phyloP scores from a whole-genome alignment of 768 basidiomycete genomes.

The Naganishia kalamii region DNA sequence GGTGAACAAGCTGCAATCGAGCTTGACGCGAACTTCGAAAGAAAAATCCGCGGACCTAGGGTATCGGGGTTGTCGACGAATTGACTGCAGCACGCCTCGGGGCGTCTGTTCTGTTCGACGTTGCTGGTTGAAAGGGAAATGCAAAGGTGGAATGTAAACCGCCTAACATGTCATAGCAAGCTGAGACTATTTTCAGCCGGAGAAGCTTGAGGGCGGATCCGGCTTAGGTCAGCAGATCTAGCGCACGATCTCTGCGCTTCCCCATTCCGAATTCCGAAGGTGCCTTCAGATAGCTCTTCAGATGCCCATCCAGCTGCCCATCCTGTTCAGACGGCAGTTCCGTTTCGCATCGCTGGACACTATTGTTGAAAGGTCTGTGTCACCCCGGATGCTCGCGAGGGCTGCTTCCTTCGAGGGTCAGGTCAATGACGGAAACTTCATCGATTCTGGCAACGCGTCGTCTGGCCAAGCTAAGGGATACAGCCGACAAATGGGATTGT shows the following conservation, averaged over 20 bases:
- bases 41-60: neutral
- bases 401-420: too few relatives aligned
- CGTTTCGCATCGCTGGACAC: too few relatives aligned
- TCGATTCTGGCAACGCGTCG: too few relatives aligned
- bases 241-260: neutral
- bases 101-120: neutral
- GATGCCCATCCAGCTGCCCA: too few relatives aligned
- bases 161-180: slow-evolving; percentile 8
- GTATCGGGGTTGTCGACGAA: neutral
- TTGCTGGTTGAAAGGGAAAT: neutral
- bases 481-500: too few relatives aligned
- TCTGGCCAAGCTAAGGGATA: too few relatives aligned
- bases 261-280: too few relatives aligned
- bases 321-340: too few relatives aligned
- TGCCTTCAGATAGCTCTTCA: too few relatives aligned
- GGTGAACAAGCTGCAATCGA: neutral
- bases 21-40: neutral
- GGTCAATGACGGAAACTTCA: too few relatives aligned
- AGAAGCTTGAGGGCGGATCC: neutral
- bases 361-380: too few relatives aligned
- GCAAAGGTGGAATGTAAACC: neutral
- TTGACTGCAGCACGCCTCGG: neutral
- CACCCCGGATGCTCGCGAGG: too few relatives aligned
- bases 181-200: slow-evolving; percentile 9
- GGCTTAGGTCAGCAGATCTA: neutral